phyloP scores from a whole-genome alignment of 768 basidiomycete species.

The Pleurotus cornucopiae region DNA sequence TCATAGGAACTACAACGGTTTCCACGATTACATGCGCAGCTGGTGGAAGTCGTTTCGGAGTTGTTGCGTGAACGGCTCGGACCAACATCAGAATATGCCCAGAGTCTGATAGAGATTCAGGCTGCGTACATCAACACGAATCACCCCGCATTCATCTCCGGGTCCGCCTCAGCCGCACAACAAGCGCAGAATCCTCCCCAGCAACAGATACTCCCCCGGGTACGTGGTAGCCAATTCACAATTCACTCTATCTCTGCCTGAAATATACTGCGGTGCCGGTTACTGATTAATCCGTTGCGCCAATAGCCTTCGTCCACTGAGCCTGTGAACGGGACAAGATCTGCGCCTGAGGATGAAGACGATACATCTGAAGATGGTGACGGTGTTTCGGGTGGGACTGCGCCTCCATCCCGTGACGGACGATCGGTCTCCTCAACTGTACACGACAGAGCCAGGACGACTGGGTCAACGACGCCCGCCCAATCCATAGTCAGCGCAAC shows the following conservation, averaged over 20 bases:
- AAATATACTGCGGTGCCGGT: not conserved
- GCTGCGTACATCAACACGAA: conserved; percentile 99
- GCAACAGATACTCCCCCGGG: conserved; percentile 45
- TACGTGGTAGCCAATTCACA: conserved; percentile 28
- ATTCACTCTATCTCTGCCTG: conserved; percentile 11
- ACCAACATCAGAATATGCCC: conserved; percentile 95
- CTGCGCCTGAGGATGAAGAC: conserved; percentile 62
- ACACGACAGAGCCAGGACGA: conserved; percentile 67
- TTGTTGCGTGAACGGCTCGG: conserved; percentile 91
- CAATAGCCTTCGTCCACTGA: conserved; percentile 62
- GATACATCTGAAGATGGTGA: conserved; percentile 53
- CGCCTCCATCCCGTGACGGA: conserved; percentile 39
- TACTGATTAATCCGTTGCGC: conserved; percentile 13
- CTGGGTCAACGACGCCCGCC: conserved; percentile 24
- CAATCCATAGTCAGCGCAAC: conserved; percentile 21
- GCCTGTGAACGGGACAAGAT: conserved; percentile 47
- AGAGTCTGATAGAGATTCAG: conserved; percentile 94
- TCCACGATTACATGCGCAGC: conserved; percentile 86
- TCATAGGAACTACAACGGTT: conserved; percentile 90
- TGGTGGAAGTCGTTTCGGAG: conserved; percentile 97
- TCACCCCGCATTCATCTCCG: conserved; percentile 89
- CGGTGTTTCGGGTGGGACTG: conserved; percentile 34
- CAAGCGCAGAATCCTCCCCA: conserved; percentile 38
- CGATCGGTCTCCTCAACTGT: conserved; percentile 77
- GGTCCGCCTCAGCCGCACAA: conserved; percentile 62